Evolutionary conservation across 1,284 basidiomycete species (phyloP).

Genomic region (Termitomyces sp.): DNA sequence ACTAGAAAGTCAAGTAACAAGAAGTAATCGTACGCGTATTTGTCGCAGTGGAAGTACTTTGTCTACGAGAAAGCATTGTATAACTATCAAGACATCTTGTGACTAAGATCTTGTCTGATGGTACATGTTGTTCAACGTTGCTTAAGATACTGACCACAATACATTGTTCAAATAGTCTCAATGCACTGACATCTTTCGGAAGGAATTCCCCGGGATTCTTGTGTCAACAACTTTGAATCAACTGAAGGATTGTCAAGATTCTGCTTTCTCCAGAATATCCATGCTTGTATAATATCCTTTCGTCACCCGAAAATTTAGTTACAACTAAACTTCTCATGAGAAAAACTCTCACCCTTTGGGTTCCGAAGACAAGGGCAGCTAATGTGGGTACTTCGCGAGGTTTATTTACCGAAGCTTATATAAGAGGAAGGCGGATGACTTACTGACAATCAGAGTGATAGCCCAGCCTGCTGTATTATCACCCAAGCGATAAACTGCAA

Average conservation of each 20-base stretch:
- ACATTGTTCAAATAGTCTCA: background rate
- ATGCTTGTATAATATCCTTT: background rate
- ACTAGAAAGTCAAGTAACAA: too few relatives aligned
- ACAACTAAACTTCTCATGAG: background rate
- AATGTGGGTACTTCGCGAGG: background rate
- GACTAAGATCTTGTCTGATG: too few relatives aligned
- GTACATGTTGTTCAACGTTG: too few relatives aligned
- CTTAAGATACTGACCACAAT: too few relatives aligned
- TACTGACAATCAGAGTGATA: constrained; percentile 8
- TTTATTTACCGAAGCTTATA: background rate
- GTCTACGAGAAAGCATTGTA: too few relatives aligned
- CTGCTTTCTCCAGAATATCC: background rate
- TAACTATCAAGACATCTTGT: too few relatives aligned
- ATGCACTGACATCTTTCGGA: background rate
- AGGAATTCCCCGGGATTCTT: background rate
- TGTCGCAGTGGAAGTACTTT: too few relatives aligned
- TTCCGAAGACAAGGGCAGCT: background rate
- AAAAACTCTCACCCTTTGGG: background rate
- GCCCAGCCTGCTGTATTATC: constrained; percentile 4
- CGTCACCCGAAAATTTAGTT: background rate
- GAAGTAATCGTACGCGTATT: too few relatives aligned
- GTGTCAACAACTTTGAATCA: too few relatives aligned
- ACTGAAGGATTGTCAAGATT: background rate
- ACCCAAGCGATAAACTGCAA: background rate
- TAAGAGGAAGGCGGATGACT: background rate